These are phyloP conservation scores for Plasmopara muralis DNA, from an alignment of 352 stramenopile species.

Conservation along the genomic window DNA sequence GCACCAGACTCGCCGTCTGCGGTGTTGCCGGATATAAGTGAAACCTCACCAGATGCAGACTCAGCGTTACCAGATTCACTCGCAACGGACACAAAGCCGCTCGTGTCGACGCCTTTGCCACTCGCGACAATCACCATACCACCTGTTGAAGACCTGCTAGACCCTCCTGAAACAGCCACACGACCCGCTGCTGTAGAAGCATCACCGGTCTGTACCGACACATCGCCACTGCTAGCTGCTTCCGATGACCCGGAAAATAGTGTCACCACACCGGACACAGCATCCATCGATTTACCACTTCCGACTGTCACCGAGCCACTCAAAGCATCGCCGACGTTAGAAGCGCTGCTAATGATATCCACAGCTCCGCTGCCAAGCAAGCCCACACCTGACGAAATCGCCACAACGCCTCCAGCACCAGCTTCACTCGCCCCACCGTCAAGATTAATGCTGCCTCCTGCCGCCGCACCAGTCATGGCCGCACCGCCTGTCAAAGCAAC, in stretches of 20 bases:
- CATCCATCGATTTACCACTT: slow-evolving; percentile 3
- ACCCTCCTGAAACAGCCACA: slow-evolving; percentile 13
- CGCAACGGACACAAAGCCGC: slow-evolving; percentile 13
- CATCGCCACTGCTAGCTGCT: slow-evolving; percentile 9
- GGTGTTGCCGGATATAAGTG: slow-evolving; percentile 7
- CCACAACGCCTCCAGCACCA: slow-evolving; percentile 5
- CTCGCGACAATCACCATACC: slow-evolving; percentile 16
- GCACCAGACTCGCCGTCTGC: slow-evolving; percentile 17
- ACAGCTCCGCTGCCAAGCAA: slow-evolving; percentile 10
- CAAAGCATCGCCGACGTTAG: neutral
- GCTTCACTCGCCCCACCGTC: slow-evolving; percentile 5
- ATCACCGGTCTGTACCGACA: slow-evolving; percentile 11
- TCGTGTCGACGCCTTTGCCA: slow-evolving; percentile 12
- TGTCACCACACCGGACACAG: slow-evolving; percentile 8
- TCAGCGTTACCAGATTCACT: slow-evolving; percentile 6
- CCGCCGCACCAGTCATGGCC: slow-evolving; percentile 9
- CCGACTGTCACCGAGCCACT: slow-evolving; percentile 5
- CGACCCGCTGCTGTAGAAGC: slow-evolving; percentile 6
- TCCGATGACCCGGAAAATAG: slow-evolving; percentile 9
- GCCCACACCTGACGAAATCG: slow-evolving; percentile 9
- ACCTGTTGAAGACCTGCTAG: slow-evolving; percentile 16
- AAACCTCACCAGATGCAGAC: slow-evolving; percentile 11
- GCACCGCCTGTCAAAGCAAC: slow-evolving; percentile 14
- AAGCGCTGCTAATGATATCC: slow-evolving; percentile 6
- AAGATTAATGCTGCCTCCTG: slow-evolving; percentile 7